These are phyloP conservation scores for Coemansia sp. DNA, from an alignment of 192 early-diverging fungal species.

Conservation along the genomic window DNA sequence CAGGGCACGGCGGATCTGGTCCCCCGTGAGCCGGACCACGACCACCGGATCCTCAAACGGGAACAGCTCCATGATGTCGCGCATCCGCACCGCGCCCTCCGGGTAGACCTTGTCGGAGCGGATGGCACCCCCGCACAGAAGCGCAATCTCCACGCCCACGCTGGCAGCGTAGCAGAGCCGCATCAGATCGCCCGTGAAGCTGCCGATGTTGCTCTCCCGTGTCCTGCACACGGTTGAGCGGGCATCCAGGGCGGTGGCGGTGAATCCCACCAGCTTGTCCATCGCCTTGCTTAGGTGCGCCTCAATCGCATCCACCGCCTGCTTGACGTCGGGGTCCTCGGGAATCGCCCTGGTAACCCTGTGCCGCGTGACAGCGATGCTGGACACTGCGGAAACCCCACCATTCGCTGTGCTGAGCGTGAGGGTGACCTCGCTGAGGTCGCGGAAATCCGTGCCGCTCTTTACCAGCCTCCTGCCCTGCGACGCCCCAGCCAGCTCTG, in stretches of 20 bases:
- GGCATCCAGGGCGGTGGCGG: conserved; percentile 58
- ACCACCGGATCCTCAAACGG: conserved; percentile 71
- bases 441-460: conserved; percentile 70
- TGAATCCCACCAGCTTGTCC: conserved; percentile 59
- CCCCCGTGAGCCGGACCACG: conserved; percentile 62
- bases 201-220: conserved; percentile 65
- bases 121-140: conserved; percentile 65
- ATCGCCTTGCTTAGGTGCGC: conserved; percentile 55
- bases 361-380: conserved; percentile 47
- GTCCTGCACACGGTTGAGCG: conserved; percentile 59
- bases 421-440: conserved; percentile 57
- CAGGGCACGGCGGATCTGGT: conserved; percentile 62
- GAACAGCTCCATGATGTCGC: conserved; percentile 66
- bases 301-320: conserved; percentile 54
- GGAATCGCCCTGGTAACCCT: conserved; percentile 43
- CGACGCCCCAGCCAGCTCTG: conserved; percentile 7
- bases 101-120: conserved; percentile 62
- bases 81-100: conserved; percentile 59
- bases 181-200: conserved; percentile 66
- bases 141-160: conserved; percentile 46
- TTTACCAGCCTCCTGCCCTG: conserved; percentile 59
- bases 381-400: conserved; percentile 3
- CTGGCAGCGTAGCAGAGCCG: conserved; percentile 50
- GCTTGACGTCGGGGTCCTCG: conserved; percentile 45
- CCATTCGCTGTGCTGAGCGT: conserved; percentile 16